These are phyloP conservation scores for Nakazawaea wyomingensis DNA, from an alignment of 805 yeast genomes.

Conservation along the genomic window DNA sequence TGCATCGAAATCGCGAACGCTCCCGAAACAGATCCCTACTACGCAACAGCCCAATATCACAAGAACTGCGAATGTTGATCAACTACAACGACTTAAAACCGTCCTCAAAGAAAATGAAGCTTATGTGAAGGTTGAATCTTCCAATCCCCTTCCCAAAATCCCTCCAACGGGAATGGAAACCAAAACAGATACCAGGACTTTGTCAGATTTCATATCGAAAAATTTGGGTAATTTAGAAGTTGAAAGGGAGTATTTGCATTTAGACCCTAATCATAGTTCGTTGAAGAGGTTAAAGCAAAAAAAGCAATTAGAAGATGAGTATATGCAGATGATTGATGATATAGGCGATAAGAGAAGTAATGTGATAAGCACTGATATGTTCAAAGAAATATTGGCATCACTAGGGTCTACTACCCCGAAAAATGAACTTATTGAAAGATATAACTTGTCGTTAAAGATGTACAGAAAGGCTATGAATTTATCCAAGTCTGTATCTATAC, in stretches of 20 bases:
- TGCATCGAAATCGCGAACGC: background rate
- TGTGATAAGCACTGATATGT: background rate
- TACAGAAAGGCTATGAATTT: background rate
- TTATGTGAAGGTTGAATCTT: background rate
- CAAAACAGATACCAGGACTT: background rate
- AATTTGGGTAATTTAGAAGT: background rate
- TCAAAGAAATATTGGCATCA: background rate
- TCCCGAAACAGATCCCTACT: background rate
- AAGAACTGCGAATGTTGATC: conserved; percentile 6
- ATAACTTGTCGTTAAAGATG: background rate
- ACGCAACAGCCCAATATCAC: background rate
- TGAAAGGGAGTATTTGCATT: conserved; percentile 1
- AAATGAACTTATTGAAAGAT: background rate
- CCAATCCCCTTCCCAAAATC: background rate
- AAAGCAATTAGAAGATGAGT: conserved; percentile 7
- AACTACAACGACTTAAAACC: background rate
- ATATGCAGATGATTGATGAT: conserved; percentile 7
- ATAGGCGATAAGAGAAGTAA: background rate
- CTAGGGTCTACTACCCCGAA: background rate
- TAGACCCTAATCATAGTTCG: conserved; percentile 8
- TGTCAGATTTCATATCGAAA: conserved; percentile 7
- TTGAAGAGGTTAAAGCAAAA: conserved; percentile 4
- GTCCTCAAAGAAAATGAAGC: background rate
- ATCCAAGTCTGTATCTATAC: background rate
- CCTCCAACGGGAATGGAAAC: background rate